Evolutionary conservation across 2,329 filamentous ascomycete genomes (phyloP), one percentile per base, ranked within the genome.

Genomic region (Sporothrix pallida): DNA sequence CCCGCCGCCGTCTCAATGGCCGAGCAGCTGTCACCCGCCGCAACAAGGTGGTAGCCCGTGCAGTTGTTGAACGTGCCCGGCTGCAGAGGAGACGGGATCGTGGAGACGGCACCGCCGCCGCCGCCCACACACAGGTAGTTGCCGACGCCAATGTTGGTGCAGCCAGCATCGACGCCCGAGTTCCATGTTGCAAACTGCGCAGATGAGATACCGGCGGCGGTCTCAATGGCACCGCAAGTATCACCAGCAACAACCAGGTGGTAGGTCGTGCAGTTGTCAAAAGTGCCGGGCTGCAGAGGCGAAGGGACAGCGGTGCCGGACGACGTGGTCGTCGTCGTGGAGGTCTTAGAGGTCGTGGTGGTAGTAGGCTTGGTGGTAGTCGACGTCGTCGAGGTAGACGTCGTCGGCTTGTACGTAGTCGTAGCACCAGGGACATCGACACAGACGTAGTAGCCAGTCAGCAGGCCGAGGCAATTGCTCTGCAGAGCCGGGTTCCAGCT

Each of bases 21-120:
- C 17, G 73, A 52, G 77, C 83, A 83, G 17, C 44, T 75, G 71
- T 82, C 80, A 60, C 81, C 80, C 8, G 74, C 76, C 50, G 76
- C 77, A 37, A 81, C 75, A 46, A 76, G 78, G 76, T 81, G 80
- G 78, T 79, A 82, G 46, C 76, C 68, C n/a, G 76, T 78, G 78
- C 81, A 83, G 73, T 75, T 70, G 46, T 56, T 31, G 3, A 72
- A 65, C 3, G 76, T 50, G 54, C 74, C 75, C 9, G 77, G 69
- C 58, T 63, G 58, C 67, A 79, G 44, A 5, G 73, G 72, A 23
- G 68, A 73, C 2, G 72, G 72, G 17, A 44, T 31, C 9, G 6
- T 17, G 9, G 56, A 50, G 31, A n/a, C 60, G 9, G 44, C 56
- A 60, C 58, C 62, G 13, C 48, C 70, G 15, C 56, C 58, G 4